Evolutionary conservation across 371 early-diverging fungal genomes (phyloP).

Genomic region (Conidiobolus coronatus): DNA sequence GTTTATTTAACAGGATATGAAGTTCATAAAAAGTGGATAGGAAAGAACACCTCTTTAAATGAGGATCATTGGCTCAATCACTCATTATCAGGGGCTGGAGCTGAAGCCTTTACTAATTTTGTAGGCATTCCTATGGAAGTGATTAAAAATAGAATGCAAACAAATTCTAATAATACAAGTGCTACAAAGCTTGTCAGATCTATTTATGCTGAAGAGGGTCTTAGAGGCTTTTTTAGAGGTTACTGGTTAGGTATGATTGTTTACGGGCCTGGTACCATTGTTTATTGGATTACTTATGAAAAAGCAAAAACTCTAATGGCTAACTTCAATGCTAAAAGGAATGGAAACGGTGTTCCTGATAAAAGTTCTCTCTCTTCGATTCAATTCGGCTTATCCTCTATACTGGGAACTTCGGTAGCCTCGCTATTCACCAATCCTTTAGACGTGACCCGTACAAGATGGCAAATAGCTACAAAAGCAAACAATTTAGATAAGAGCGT

Average conservation of each 20-base stretch:
- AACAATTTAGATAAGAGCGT: no score
- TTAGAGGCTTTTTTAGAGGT: conserved; percentile 43
- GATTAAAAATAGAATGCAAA: conserved; percentile 45
- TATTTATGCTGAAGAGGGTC: conserved; percentile 29
- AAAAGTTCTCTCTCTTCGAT: conserved; percentile 13
- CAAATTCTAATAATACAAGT: background rate
- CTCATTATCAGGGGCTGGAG: conserved; percentile 21
- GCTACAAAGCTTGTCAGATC: conserved; percentile 10
- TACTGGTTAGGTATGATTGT: conserved; percentile 55
- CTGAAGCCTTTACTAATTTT: conserved; percentile 26
- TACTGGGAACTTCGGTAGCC: conserved; percentile 29
- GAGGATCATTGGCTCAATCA: conserved; percentile 12
- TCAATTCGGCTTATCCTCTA: conserved; percentile 31
- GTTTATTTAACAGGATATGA: no score
- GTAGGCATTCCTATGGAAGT: conserved; percentile 70
- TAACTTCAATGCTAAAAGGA: background rate
- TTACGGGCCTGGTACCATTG: conserved; percentile 23
- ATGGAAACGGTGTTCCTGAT: background rate
- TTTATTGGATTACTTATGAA: conserved; percentile 57
- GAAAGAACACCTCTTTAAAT: no score
- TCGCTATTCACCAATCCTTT: conserved; percentile 36
- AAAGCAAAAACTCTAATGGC: conserved; percentile 20
- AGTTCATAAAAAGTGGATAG: no score
- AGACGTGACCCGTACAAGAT: conserved; percentile 65
- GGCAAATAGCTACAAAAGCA: conserved; percentile 26